phyloP scores from a whole-genome alignment of 2,329 filamentous ascomycete genomes.

The Apiospora koreana region DNA sequence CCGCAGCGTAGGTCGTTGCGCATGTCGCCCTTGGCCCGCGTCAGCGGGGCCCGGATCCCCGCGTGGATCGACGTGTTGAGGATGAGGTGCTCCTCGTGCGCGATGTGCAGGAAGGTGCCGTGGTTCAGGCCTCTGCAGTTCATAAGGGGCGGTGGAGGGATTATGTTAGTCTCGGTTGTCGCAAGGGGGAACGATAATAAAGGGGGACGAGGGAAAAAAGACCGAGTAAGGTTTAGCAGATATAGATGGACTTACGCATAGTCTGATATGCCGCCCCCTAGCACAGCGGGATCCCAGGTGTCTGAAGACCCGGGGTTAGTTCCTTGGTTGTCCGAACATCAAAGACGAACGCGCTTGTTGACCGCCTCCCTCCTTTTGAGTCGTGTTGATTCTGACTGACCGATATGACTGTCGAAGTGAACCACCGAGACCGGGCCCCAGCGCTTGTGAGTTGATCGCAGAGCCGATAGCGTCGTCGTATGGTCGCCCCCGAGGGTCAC shows the following conservation, averaged over 20 bases:
- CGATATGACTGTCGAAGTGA: conserved; percentile 68
- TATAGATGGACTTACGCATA: conserved; percentile 54
- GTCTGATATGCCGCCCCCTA: conserved; percentile 59
- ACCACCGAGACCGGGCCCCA: conserved; percentile 64
- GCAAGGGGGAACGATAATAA: too few relatives aligned
- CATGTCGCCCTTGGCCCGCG: conserved; percentile 50
- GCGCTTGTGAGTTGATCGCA: conserved; percentile 57
- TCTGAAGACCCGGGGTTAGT: conserved; percentile 40
- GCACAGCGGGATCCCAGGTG: conserved; percentile 69
- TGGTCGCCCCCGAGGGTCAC: conserved; percentile 67
- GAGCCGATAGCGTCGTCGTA: conserved; percentile 61
- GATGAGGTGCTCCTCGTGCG: conserved; percentile 62
- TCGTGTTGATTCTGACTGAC: conserved; percentile 22
- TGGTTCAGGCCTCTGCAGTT: conserved; percentile 53
- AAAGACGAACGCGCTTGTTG: background rate
- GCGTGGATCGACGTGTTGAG: conserved; percentile 60
- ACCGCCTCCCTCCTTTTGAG: too few relatives aligned
- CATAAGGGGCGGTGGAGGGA: background rate
- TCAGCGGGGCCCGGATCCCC: conserved; percentile 58
- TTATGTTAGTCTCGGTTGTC: too few relatives aligned
- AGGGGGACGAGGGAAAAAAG: background rate
- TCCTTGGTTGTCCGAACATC: too few relatives aligned
- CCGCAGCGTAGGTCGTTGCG: conserved; percentile 60
- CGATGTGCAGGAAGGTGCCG: conserved; percentile 63
- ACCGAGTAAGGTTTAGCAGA: too few relatives aligned